Percentiles rank a stretch among this genome's conserved stretches.
These are phyloP conservation scores for Thraustotheca clavata DNA, from an alignment of 352 stramenopile species.

Conservation along the genomic window DNA sequence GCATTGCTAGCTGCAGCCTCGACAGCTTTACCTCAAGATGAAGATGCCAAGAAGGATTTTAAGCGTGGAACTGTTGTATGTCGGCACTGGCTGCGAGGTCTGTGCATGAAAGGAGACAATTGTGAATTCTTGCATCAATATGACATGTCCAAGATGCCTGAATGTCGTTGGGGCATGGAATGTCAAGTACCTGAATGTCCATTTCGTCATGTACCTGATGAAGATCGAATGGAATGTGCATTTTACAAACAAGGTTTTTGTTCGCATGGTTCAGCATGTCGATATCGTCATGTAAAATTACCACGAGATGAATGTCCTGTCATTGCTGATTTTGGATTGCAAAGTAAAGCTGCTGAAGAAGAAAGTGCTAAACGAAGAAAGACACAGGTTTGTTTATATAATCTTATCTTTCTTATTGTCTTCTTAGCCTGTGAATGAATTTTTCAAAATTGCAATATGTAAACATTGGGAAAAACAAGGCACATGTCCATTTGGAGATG, in stretches of 20 bases:
- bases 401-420: neutral
- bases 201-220: constrained; percentile 93
- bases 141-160: constrained; percentile 95
- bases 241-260: constrained; percentile 98
- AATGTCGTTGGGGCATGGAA: constrained; percentile 95
- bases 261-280: constrained; percentile 93
- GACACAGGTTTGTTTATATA: constrained; percentile 32
- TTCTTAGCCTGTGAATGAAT: constrained; percentile 86
- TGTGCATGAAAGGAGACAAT: constrained; percentile 97
- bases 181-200: constrained; percentile 96
- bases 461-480: constrained; percentile 96
- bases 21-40: constrained; percentile 28
- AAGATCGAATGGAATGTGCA: constrained; percentile 94
- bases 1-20: constrained; percentile 43
- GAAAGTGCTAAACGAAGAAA: constrained; percentile 83
- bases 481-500: constrained; percentile 93
- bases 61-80: constrained; percentile 94
- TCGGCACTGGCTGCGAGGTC: constrained; percentile 94
- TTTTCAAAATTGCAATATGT: constrained; percentile 96
- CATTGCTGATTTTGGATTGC: constrained; percentile 91
- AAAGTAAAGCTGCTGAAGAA: constrained; percentile 86
- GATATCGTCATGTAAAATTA: constrained; percentile 92
- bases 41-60: constrained; percentile 70
- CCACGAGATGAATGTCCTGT: constrained; percentile 89
- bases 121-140: constrained; percentile 94